phyloP scores from a whole-genome alignment of 345 rosid genomes.

The Hibiscus syriacus region DNA sequence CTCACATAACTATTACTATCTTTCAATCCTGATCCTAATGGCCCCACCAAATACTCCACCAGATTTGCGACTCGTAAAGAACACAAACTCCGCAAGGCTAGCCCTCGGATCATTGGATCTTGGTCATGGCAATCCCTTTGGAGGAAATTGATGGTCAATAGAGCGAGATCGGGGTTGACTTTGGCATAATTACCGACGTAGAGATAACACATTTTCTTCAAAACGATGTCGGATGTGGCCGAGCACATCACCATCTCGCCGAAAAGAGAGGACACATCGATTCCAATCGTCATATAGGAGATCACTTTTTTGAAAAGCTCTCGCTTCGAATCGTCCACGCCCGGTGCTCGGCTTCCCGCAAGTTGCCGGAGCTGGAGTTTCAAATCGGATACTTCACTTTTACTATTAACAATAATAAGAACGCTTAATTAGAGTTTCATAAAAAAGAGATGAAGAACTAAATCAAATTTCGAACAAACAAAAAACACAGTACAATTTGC shows the following conservation, averaged over 20 bases:
- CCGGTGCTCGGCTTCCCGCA: constrained; percentile 93
- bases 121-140: constrained; percentile 95
- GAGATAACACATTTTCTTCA: constrained; percentile 96
- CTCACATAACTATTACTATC: constrained; percentile 86
- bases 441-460: not conserved
- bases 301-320: constrained; percentile 94
- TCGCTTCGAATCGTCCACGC: constrained; percentile 87
- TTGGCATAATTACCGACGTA: constrained; percentile 96
- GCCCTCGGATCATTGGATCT: constrained; percentile 95
- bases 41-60: constrained; percentile 96
- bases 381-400: constrained; percentile 91
- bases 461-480: not conserved
- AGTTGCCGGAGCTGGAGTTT: constrained; percentile 90
- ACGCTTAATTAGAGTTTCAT: not conserved
- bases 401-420: constrained; percentile 31
- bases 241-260: constrained; percentile 99
- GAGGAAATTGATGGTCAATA: constrained; percentile 85
- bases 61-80: constrained; percentile 79
- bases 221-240: constrained; percentile 84
- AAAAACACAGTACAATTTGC: not conserved
- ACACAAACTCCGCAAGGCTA: constrained; percentile 84
- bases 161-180: constrained; percentile 87
- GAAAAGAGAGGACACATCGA: constrained; percentile 82
- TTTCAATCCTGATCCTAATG: constrained; percentile 73
- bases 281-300: constrained; percentile 91